Evolutionary conservation across 2,329 filamentous ascomycete species (phyloP).

Genomic region (Fonsecaea pedrosoi): DNA sequence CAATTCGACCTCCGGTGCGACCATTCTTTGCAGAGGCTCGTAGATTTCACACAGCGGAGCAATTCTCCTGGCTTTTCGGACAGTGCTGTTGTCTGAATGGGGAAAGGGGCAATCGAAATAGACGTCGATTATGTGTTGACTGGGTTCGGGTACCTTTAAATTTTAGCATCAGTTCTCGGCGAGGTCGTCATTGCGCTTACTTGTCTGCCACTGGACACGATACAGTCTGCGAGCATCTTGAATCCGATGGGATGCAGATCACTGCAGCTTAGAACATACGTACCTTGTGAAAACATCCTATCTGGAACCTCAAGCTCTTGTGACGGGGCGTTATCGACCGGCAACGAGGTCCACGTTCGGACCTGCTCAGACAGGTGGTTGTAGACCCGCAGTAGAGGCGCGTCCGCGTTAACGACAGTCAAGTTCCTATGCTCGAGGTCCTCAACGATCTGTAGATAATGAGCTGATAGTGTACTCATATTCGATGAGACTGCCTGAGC

Average conservation of each 20-base stretch:
- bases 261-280: conserved; percentile 7
- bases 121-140: not conserved
- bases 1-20: not conserved
- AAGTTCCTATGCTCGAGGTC: not conserved
- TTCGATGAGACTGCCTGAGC: not conserved
- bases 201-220: not conserved
- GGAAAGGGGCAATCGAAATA: conserved; percentile 7
- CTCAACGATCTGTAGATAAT: not conserved
- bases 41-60: conserved; percentile 8
- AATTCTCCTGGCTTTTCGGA: conserved; percentile 5
- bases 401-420: not conserved
- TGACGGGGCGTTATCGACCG: not conserved
- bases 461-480: not conserved
- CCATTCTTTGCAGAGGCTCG: not conserved
- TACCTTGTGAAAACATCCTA: not conserved
- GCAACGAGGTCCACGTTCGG: not conserved
- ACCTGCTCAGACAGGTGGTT: conserved; percentile 2
- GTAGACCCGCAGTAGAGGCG: not conserved
- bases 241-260: conserved; percentile 13
- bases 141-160: not conserved
- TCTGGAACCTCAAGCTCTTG: not conserved
- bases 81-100: not conserved
- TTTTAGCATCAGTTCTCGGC: not conserved
- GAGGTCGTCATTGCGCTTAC: not conserved
- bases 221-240: not conserved